Base-by-base conservation (phyloP, 2,329 filamentous ascomycete genomes). In the Fusarium drepaniforme region DNA sequence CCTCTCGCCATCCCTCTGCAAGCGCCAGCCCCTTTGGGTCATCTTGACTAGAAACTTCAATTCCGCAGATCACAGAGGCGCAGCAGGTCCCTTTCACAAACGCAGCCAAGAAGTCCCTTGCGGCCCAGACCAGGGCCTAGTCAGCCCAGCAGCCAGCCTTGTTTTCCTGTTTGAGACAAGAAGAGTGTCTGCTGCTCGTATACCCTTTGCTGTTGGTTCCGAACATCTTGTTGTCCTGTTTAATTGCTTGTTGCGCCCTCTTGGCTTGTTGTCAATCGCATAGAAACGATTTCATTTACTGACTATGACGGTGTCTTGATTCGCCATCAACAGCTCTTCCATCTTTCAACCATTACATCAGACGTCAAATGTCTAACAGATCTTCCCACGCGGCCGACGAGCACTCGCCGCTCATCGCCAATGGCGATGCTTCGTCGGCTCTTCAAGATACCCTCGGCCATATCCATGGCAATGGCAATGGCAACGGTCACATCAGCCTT, bases 341-440 rank as follows among this genome's bases (percentile, higher is more conserved):
- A 70, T 75, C 74, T 33, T 78, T 80, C 64, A 59, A 67, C 38
- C 71, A 67, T 61, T 69, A 75, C 18, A 70, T 78, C 70, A 78
- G 79, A 77, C 80, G 80, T 64, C 76, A 78, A 72, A 84, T 85
- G 80, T 81, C 78, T 67, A 73, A 67, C 77, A 82, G 79, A 70
- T 59, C 72, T 51, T 71, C 74, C 25, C 74, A 75, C 64, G 60
- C 67, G 64, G 76, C 80, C 72, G 75, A 79, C 75, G 85, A 88
- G 81, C 80, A 76, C 53, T 84, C 85, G 72, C 85, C 86, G 62
- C 82, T 88, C 67, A 80, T 88, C 25, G 25, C 5, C 68, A 84
- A 83, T 68, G 81, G 82, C 77, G 81, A 81, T 64, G 68, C 79
- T 67, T 79, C 80, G 66, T 76, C 80, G 38, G 70, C 67, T 56